Conservation (phyloP, 257 asterid species). For the Fraxinus pennsylvanica region DNA sequence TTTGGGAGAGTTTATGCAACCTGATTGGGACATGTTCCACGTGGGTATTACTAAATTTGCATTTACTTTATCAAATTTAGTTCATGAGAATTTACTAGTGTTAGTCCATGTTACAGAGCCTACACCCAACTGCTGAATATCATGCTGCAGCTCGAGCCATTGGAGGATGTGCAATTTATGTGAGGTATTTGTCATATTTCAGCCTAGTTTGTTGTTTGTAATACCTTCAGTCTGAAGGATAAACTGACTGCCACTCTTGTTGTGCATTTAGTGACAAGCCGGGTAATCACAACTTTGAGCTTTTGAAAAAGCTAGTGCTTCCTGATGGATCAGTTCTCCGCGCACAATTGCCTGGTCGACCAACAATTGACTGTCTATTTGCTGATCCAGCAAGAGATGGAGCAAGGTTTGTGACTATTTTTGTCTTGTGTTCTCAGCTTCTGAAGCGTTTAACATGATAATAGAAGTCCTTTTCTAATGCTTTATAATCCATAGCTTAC, state of each 20-base stretch:
- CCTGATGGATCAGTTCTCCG: slow-evolving; percentile 96
- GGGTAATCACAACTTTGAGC: slow-evolving; percentile 84
- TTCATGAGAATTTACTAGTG: slow-evolving; percentile 8
- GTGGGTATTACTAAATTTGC: slow-evolving; percentile 43
- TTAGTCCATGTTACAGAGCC: slow-evolving; percentile 52
- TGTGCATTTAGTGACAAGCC: slow-evolving; percentile 59
- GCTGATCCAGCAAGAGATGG: slow-evolving; percentile 98
- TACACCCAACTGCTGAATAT: slow-evolving; percentile 91
- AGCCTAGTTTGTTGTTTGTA: background rate
- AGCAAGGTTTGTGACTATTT: slow-evolving; percentile 47
- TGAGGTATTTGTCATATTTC: slow-evolving; percentile 50
- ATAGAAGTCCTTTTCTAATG: background rate
- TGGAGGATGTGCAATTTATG: slow-evolving; percentile 79
- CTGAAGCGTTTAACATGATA: background rate
- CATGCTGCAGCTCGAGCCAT: slow-evolving; percentile 98
- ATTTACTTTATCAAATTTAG: background rate
- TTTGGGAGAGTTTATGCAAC: slow-evolving; percentile 90
- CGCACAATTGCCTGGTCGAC: slow-evolving; percentile 90
- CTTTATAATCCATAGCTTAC: slow-evolving; percentile 59
- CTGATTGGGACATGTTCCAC: slow-evolving; percentile 99
- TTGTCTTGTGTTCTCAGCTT: background rate
- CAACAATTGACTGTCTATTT: slow-evolving; percentile 82
- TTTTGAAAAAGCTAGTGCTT: slow-evolving; percentile 78
- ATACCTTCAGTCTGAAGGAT: background rate
- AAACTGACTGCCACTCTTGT: background rate